Conservation (phyloP, 306 rosid species). For the Myrica gale region DNA sequence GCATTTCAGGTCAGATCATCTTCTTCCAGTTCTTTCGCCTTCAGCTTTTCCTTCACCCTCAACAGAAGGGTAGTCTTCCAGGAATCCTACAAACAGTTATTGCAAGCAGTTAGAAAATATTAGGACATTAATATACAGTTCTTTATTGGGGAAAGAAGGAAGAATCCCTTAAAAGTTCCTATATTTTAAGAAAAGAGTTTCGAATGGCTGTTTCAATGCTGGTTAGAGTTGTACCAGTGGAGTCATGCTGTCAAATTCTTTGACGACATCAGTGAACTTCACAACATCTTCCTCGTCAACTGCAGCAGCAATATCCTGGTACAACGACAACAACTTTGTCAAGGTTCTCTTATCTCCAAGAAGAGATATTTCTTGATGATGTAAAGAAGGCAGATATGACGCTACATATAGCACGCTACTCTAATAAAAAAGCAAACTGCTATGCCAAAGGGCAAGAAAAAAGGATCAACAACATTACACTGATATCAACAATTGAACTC, state of each 20-base stretch:
- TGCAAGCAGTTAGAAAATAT: conserved; percentile 18
- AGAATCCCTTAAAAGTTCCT: no score
- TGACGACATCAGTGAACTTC: conserved; percentile 80
- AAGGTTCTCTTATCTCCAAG: conserved; percentile 1
- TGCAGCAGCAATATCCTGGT: conserved; percentile 79
- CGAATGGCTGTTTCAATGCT: neutral
- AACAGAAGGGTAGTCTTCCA: conserved; percentile 94
- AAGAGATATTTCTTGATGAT: neutral
- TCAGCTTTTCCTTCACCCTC: conserved; percentile 96
- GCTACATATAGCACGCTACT: neutral
- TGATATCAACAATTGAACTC: no score
- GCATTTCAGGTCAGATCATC: conserved; percentile 78
- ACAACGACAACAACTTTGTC: conserved; percentile 2
- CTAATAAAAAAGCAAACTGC: neutral
- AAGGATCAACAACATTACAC: neutral
- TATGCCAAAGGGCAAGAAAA: neutral
- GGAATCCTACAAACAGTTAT: conserved; percentile 58
- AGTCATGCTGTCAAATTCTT: conserved; percentile 95
- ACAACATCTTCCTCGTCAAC: conserved; percentile 82
- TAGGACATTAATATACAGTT: neutral
- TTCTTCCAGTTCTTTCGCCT: conserved; percentile 95
- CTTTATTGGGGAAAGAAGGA: neutral
- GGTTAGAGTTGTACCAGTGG: conserved; percentile 58
- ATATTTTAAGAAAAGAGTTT: no score
- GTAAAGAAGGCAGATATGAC: neutral